phyloP scores from a whole-genome alignment of 169 alveolate genomes.

The Plasmodium yoelii region DNA sequence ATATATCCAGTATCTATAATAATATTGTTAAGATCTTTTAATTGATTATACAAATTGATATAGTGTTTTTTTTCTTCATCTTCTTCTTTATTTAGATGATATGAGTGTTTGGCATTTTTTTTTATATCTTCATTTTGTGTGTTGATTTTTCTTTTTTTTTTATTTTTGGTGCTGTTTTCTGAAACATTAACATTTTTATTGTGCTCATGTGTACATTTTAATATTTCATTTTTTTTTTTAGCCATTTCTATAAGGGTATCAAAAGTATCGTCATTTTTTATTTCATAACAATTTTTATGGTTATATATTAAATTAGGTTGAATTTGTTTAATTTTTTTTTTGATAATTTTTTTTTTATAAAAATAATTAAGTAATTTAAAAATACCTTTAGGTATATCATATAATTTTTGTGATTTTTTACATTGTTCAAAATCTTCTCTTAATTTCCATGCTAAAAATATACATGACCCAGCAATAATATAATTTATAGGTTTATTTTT shows the following conservation, averaged over 20 bases:
- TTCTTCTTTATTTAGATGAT: constrained; percentile 1
- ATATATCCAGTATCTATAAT: constrained; percentile 16
- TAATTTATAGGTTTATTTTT: constrained; percentile 24
- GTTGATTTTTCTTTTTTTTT: background rate
- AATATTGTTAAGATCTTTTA: constrained; percentile 20
- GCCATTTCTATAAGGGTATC: constrained; percentile 4
- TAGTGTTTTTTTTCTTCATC: background rate
- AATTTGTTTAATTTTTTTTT: constrained; percentile 30
- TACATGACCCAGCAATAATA: constrained; percentile 53
- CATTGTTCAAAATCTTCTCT: constrained; percentile 40
- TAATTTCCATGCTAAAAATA: constrained; percentile 65
- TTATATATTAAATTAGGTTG: constrained; percentile 11
- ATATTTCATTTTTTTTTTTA: background rate
- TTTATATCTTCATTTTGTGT: background rate
- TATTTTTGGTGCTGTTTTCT: background rate
- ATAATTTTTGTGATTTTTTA: constrained; percentile 26
- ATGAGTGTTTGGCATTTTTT: background rate
- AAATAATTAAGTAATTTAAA: constrained; percentile 55
- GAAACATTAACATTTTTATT: background rate
- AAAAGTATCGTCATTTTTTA: constrained; percentile 9
- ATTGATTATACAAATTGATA: background rate
- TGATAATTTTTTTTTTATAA: constrained; percentile 50
- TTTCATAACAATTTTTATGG: background rate
- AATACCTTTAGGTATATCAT: constrained; percentile 52
- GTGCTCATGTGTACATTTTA: background rate